Evolutionary conservation across 257 asterid genomes (phyloP).

Genomic region (Nicotiana knightiana): DNA sequence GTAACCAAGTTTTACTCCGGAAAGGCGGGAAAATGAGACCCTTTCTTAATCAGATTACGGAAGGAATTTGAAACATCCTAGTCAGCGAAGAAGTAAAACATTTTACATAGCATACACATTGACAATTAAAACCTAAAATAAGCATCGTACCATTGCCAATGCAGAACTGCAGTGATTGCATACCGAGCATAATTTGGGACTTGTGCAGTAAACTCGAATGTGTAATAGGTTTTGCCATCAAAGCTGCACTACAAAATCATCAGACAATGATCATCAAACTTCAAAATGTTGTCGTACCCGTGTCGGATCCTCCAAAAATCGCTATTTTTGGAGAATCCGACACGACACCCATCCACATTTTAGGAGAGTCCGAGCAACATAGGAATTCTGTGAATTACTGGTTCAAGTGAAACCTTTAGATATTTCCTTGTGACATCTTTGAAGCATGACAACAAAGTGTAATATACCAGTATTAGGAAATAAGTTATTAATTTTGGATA

Average conservation of each 20-base stretch:
- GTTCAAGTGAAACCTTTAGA: not conserved
- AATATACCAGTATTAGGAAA: not conserved
- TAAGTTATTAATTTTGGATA: not conserved
- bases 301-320: too few relatives aligned
- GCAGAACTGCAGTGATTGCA: constrained; percentile 69
- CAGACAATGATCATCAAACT: constrained; percentile 6
- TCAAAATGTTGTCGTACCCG: too few relatives aligned
- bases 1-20: not conserved
- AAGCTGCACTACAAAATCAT: constrained; percentile 48
- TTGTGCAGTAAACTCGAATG: constrained; percentile 64
- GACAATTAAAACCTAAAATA: not conserved
- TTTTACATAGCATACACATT: not conserved
- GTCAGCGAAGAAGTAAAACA: not conserved
- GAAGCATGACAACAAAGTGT: not conserved
- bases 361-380: too few relatives aligned
- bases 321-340: too few relatives aligned
- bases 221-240: constrained; percentile 76
- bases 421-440: not conserved
- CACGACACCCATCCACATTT: too few relatives aligned
- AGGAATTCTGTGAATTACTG: not conserved
- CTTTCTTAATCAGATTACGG: not conserved
- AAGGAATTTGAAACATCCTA: not conserved
- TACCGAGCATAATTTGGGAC: constrained; percentile 86
- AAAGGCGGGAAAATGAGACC: not conserved
- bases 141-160: constrained; percentile 63